These are phyloP conservation scores for Claviceps spartinae DNA, from an alignment of 2,329 filamentous ascomycete species.

Conservation along the genomic window DNA sequence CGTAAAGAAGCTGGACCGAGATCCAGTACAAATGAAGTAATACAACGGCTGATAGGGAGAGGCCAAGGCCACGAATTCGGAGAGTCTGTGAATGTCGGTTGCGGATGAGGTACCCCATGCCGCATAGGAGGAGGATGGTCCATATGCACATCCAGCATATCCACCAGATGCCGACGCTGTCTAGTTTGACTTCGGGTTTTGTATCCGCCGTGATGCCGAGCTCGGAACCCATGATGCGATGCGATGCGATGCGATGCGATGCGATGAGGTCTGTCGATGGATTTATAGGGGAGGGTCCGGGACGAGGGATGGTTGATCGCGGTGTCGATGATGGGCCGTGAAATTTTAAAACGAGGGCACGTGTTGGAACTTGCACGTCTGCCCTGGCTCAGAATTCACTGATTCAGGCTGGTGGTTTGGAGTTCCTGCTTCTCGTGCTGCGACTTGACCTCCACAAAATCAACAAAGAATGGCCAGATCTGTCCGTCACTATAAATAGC, in stretches of 20 bases:
- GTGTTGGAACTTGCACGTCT: background rate
- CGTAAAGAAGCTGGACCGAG: constrained; percentile 24
- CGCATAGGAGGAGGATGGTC: constrained; percentile 21
- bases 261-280: too few species aligned
- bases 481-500: too few species aligned
- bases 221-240: constrained; percentile 14
- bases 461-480: background rate
- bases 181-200: constrained; percentile 9
- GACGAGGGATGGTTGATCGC: too few species aligned
- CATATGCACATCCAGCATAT: constrained; percentile 18
- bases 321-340: background rate
- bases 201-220: constrained; percentile 12
- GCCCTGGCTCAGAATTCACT: background rate
- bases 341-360: background rate
- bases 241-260: background rate
- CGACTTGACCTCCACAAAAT: background rate
- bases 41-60: constrained; percentile 26
- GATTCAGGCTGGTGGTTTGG: background rate
- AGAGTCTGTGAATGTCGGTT: constrained; percentile 24
- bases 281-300: too few species aligned
- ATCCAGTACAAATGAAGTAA: constrained; percentile 29
- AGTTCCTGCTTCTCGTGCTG: background rate
- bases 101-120: constrained; percentile 25
- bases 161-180: constrained; percentile 22
- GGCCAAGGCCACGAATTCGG: constrained; percentile 24